phyloP scores from a whole-genome alignment of 345 rosid species.

The Ceriops decandra region DNA sequence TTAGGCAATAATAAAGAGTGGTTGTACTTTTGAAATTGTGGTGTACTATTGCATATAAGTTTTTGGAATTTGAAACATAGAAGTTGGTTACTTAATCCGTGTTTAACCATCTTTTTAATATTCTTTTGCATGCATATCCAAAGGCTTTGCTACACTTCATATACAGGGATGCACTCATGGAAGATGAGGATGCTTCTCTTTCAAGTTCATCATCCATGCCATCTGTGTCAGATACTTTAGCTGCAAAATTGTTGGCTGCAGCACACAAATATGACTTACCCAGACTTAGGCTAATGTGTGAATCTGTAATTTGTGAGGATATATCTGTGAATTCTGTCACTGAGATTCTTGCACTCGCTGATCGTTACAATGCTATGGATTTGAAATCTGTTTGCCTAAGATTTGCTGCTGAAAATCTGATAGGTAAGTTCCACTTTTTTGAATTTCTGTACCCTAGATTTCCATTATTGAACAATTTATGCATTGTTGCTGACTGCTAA shows the following conservation, averaged over 20 bases:
- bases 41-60: not conserved
- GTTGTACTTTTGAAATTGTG: too few relatives aligned
- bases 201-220: conserved; percentile 50
- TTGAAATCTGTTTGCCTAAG: conserved; percentile 77
- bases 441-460: conserved; percentile 1
- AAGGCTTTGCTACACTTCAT: conserved; percentile 85
- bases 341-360: conserved; percentile 72
- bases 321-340: conserved; percentile 74
- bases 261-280: conserved; percentile 82
- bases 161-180: conserved; percentile 65
- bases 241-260: conserved; percentile 74
- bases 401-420: conserved; percentile 89
- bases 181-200: conserved; percentile 54
- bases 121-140: conserved; percentile 16
- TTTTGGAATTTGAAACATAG: not conserved
- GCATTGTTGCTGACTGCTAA: not conserved
- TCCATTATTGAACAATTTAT: conserved; percentile 1
- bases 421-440: conserved; percentile 45
- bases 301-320: conserved; percentile 81
- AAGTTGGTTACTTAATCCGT: not conserved
- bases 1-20: too few relatives aligned
- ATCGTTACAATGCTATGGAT: conserved; percentile 65
- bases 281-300: conserved; percentile 78
- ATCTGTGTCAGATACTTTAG: conserved; percentile 52
- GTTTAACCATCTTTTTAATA: conserved; percentile 17